phyloP scores from a whole-genome alignment of 164 flowering plant genomes.

The Annona squamosa region DNA sequence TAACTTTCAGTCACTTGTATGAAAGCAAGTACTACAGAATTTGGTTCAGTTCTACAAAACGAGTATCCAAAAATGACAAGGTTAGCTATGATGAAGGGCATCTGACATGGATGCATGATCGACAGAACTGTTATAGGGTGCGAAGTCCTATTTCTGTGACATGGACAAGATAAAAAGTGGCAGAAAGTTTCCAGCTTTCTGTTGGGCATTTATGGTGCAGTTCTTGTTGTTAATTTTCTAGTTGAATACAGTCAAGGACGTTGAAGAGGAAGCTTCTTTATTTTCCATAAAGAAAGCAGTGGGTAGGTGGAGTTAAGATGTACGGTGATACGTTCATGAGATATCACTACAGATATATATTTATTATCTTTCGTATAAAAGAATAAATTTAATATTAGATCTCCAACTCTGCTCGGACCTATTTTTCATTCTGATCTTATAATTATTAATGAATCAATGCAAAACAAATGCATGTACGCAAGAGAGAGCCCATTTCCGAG shows the following conservation, averaged over 20 bases:
- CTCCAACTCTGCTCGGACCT: no score
- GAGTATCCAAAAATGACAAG: slow-evolving; percentile 9
- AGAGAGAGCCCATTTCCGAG: no score
- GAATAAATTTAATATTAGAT: not conserved
- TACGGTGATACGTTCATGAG: not conserved
- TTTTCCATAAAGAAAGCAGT: slow-evolving; percentile 12
- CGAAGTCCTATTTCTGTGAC: slow-evolving; percentile 80
- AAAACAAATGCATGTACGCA: no score
- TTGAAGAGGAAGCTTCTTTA: slow-evolving; percentile 11
- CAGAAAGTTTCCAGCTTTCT: not conserved
- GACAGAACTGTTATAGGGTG: slow-evolving; percentile 33
- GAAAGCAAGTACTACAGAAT: slow-evolving; percentile 57
- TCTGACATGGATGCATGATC: slow-evolving; percentile 57
- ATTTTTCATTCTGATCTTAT: no score
- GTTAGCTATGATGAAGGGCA: slow-evolving; percentile 47
- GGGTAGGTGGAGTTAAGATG: not conserved
- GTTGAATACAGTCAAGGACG: not conserved
- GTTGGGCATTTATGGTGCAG: not conserved
- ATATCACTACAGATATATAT: not conserved
- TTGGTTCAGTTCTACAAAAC: slow-evolving; percentile 50
- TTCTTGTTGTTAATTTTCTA: slow-evolving; percentile 1
- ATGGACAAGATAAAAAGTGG: slow-evolving; percentile 35
- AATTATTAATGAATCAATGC: no score
- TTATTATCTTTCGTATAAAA: no score
- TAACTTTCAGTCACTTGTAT: slow-evolving; percentile 42